Evolutionary conservation across 306 rosid genomes (phyloP), one percentile per base, ranked within the genome.

Genomic region (Rubus parviflorus): DNA sequence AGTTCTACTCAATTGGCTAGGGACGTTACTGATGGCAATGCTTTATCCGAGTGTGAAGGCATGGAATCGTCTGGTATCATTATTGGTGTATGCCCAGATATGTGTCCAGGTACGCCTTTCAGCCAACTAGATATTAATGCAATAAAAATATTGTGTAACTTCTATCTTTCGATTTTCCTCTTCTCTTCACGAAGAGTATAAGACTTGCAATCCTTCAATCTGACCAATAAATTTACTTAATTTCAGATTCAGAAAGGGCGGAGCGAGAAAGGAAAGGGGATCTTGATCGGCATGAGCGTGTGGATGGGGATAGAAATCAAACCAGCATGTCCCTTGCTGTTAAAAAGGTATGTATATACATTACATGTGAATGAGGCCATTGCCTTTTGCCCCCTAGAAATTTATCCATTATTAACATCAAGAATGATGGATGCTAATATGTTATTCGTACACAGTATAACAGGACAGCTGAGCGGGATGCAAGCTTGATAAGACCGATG

Each of bases 401-500:
- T 72, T 38, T n/a, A 45, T 40, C n/a, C 72, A 45, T 65, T 77
- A 46, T 79, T 78, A 62, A 74, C 72, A 58, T 68, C 70, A 79
- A 60, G 41, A 7, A 54, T 81, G 64, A 77, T 37, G 20, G 42
- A 68, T 46, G 70, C 70, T 79, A 15, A 69, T 67, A 22, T 47
- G 57, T 62, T 63, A 47, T 75, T 82, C 13, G 37, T 64, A 53
- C 73, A 58, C 91, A 95, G 99, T 95, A 95, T 86, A 95, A 67
- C 74, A 87, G 99, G 88, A 95, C 97, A 82, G 99, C 99, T 70
- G 99, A 95, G 89, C 89, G 99, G 86, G 99, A 95, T 86, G 91
- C 96, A 69, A 79, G 70, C 85, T 83, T 95, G 89, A 95, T 95
- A 20, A 94, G 99, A 77, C 97, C 99, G 12, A 95, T 95, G 96